Base-by-base conservation (phyloP, 441 rosid genomes). In the Theobroma grandiflorum region DNA sequence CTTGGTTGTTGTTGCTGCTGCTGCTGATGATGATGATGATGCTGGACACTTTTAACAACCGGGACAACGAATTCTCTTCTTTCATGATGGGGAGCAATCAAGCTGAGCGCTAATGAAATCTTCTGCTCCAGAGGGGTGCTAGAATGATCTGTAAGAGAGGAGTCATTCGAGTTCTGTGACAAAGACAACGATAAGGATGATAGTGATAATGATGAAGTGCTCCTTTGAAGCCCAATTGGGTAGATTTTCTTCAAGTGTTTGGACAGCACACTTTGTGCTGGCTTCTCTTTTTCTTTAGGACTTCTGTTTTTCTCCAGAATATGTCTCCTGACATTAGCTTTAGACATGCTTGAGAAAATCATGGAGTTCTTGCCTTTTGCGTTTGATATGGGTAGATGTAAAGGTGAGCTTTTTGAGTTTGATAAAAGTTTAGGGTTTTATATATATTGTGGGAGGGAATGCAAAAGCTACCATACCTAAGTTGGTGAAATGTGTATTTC, bases 161-260 rank as follows among this genome's bases (percentile, higher is more conserved):
- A 96, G 80, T 93, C 98, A 50, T 88, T 92, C 1, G 98, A 94
- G 84, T 89, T 94, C 72, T 94, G 97, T 10, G 99, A 96, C 77
- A 94, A 80, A 14, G 99, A 93, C 65, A 96, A 69, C 2, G 98
- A 96, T n/a, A 94, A 42, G 0, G 98, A 93, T 0, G 98, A 93
- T 11, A 92, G 76, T 42, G 98, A 95, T 33, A 95, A 86, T 31
- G 97, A 92, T 22, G 99, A 94, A 81, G 59, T 82, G 83, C 92
- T 96, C 61, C 95, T 88, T 43, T 90, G 89, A 31, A 96, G 89
- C 6, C 95, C 90, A 59, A 94, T 85, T 4, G 99, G 98, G 74
- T 93, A 94, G 10, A 94, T 86, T 77, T 90, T 96, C 89, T 94
- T 96, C 50, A 96, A 75, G 85, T 92, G 93, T 75, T 90, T 96